Base-by-base conservation (phyloP, 208 protist species). In the Leishmania aethiopica region DNA sequence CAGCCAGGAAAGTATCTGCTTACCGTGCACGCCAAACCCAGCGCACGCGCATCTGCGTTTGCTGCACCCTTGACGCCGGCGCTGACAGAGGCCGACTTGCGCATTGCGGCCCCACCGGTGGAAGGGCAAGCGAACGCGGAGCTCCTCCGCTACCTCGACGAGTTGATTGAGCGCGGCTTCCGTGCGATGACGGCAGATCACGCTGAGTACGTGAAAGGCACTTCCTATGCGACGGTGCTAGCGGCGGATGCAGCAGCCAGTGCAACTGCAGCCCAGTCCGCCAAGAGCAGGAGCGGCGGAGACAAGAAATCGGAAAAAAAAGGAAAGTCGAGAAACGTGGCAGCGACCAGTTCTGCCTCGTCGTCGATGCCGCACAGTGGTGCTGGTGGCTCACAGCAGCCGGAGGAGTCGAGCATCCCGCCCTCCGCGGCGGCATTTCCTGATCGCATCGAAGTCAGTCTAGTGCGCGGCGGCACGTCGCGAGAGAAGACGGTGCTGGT, bases 101-200 rank as follows among this genome's bases (percentile, higher is more conserved):
- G 91, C 57, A 78, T 97, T 25, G 91, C 89, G 6, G 94, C 94
- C 0, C 93, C 91, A 22, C 93, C 94, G 19, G 88, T 94, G 45
- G 93, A 95, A 22, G 94, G 94, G 55, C 88, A 93, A 75, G 94
- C 94, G 2, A 97, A 97, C 79, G 85, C 77, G 57, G 94, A 94
- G 70, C 93, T 97, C 3, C 70, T 94, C 0, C 83, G 90, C 47
- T 97, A 93, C 78, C 76, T 96, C 47, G 87, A 92, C 47, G 84
- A 86, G 51, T 35, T 87, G 13, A 62, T 96, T 4, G 87, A 93
- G 77, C 62, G 74, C 4, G 83, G 91, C 51, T 69, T 90, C 37
- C 73, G 75, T n/a, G 82, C 75, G 53, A 62, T 88, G 78, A 64
- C 25, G 59, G 64, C 19, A 35, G 78, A 86, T 28, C 25, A 76